phyloP scores from a whole-genome alignment of 2,329 filamentous ascomycete genomes.

The Helotiales sp. region DNA sequence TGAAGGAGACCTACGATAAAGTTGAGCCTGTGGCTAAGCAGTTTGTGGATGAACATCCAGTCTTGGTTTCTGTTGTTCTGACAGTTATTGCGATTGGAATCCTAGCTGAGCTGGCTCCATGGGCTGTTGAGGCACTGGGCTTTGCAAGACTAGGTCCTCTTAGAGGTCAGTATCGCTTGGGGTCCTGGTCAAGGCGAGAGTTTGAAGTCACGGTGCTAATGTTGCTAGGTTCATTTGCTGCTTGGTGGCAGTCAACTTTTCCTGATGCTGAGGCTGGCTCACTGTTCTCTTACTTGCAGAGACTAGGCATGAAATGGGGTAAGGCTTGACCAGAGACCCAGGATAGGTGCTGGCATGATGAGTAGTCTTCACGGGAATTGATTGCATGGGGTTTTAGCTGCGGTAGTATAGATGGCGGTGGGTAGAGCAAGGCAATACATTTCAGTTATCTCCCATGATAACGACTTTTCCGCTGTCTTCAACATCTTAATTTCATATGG shows the following conservation, averaged over 20 bases:
- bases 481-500: too few species aligned
- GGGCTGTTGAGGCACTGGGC: slow-evolving; percentile 13
- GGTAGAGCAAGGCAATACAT: too few species aligned
- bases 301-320: slow-evolving; percentile 10
- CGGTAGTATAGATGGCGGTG: too few species aligned
- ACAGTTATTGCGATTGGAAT: slow-evolving; percentile 16
- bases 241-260: slow-evolving; percentile 13
- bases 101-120: slow-evolving; percentile 8
- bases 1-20: slow-evolving; percentile 14
- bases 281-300: slow-evolving; percentile 13
- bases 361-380: not conserved
- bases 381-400: too few species aligned
- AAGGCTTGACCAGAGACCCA: not conserved
- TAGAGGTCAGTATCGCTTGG: slow-evolving; percentile 1
- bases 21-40: not conserved
- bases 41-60: slow-evolving; percentile 9
- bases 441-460: too few species aligned
- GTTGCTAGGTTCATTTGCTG: slow-evolving; percentile 11
- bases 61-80: not conserved
- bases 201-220: not conserved
- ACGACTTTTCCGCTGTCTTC: too few species aligned
- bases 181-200: not conserved
- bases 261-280: slow-evolving; percentile 5
- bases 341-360: not conserved
- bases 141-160: slow-evolving; percentile 12